phyloP scores from a whole-genome alignment of 169 alveolate species.

The Cytauxzoon felis region DNA sequence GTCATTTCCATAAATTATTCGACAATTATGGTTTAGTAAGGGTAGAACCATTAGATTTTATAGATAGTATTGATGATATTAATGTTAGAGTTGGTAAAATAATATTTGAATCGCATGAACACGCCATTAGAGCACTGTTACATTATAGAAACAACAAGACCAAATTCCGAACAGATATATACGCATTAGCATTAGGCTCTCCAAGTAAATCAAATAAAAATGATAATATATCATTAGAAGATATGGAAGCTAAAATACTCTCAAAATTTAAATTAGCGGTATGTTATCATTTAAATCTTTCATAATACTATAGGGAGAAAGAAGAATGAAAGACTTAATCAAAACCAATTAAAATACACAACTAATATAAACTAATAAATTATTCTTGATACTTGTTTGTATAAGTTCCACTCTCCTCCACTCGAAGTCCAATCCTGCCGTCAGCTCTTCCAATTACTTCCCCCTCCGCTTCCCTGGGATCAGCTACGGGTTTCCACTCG shows the following conservation, averaged over 20 bases:
- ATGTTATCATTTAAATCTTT: not conserved
- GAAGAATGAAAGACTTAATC: not conserved
- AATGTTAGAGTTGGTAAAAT: slow-evolving; percentile 48
- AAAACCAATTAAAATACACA: too few species aligned
- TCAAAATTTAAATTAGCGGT: slow-evolving; percentile 21
- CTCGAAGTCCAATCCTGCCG: too few species aligned
- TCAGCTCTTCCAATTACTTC: too few species aligned
- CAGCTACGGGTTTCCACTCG: too few species aligned
- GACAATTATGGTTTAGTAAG: slow-evolving; percentile 38
- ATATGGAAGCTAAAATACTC: slow-evolving; percentile 26
- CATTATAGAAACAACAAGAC: slow-evolving; percentile 45
- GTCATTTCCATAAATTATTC: slow-evolving; percentile 44
- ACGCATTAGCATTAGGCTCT: slow-evolving; percentile 54
- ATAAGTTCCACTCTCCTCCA: too few species aligned
- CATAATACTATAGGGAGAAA: slow-evolving; percentile 8
- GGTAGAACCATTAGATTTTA: slow-evolving; percentile 51
- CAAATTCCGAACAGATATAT: slow-evolving; percentile 45
- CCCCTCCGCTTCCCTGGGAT: too few species aligned
- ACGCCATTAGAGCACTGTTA: slow-evolving; percentile 55
- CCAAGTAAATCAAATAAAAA: not conserved
- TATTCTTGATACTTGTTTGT: too few species aligned
- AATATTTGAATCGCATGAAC: slow-evolving; percentile 42
- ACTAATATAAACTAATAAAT: too few species aligned
- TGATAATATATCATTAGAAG: slow-evolving; percentile 15
- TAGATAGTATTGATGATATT: slow-evolving; percentile 21